Percentiles rank a stretch among this genome's conserved stretches.
Conservation (phyloP, 352 stramenopile species). For the Globisporangium rhizosaccharum region DNA sequence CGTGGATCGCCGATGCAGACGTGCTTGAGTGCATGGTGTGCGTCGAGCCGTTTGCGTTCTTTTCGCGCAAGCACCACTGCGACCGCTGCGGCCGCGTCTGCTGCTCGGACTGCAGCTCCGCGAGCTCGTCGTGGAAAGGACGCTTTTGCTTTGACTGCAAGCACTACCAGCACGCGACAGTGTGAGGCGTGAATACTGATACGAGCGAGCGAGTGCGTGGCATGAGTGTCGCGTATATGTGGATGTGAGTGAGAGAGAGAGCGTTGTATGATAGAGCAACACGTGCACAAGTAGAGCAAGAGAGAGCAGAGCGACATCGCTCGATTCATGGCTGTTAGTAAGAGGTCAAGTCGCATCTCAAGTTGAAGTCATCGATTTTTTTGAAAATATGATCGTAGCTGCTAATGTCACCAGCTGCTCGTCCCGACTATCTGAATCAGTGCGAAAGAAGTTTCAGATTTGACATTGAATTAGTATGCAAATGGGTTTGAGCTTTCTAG, state of each 20-base stretch:
- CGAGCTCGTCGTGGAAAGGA: conserved; percentile 65
- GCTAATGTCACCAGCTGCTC: too few species aligned
- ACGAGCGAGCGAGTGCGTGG: not conserved
- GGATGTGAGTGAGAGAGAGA: not conserved
- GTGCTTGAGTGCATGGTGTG: conserved; percentile 71
- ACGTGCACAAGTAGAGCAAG: not conserved
- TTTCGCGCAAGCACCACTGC: conserved; percentile 70
- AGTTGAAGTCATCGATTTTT: too few species aligned
- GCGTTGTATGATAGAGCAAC: not conserved
- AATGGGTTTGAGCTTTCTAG: too few species aligned
- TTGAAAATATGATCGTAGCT: too few species aligned
- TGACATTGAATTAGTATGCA: too few species aligned
- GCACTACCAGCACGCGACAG: conserved; percentile 56
- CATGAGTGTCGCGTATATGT: not conserved
- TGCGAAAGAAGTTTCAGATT: too few species aligned
- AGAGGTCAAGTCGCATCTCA: too few species aligned
- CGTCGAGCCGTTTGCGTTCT: conserved; percentile 60
- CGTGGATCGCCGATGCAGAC: conserved; percentile 55
- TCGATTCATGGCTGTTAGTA: not conserved
- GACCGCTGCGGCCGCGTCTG: conserved; percentile 70
- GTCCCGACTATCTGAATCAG: too few species aligned
- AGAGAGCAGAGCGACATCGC: not conserved
- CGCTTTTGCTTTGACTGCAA: conserved; percentile 78
- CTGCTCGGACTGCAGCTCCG: conserved; percentile 66
- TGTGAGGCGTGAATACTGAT: not conserved